phyloP scores from a whole-genome alignment of 1,284 basidiomycete species.

The Rhodotorula sp. region DNA sequence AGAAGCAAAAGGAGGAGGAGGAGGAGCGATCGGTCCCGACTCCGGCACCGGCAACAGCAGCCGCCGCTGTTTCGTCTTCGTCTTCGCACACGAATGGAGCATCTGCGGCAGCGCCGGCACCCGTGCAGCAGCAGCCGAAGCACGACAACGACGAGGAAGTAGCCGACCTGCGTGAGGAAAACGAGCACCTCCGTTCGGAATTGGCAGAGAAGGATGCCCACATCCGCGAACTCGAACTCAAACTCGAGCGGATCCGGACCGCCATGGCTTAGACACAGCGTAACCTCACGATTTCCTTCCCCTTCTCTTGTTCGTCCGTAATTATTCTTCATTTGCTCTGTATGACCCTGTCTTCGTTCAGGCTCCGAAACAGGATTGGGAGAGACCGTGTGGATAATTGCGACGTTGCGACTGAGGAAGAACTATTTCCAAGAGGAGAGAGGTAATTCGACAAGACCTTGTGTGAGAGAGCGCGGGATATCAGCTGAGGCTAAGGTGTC shows the following conservation, averaged over 20 bases:
- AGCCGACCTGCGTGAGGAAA: constrained; percentile 57
- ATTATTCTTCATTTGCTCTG: neutral
- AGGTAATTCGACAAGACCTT: no score
- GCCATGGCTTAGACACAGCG: constrained; percentile 8
- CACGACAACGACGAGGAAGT: constrained; percentile 1
- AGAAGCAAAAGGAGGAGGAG: constrained; percentile 19
- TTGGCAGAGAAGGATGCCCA: constrained; percentile 71
- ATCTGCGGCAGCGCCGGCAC: neutral
- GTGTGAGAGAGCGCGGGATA: no score
- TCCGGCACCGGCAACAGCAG: constrained; percentile 1
- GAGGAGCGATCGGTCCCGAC: constrained; percentile 14
- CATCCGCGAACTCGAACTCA: constrained; percentile 74
- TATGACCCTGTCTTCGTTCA: neutral
- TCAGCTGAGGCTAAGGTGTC: neutral
- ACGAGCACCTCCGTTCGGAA: constrained; percentile 61
- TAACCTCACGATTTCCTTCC: neutral
- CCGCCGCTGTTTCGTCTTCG: neutral
- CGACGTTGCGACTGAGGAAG: neutral
- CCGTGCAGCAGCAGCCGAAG: constrained; percentile 9
- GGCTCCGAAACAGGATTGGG: neutral
- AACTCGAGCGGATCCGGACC: constrained; percentile 59
- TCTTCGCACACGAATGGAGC: constrained; percentile 1
- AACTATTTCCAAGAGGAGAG: neutral
- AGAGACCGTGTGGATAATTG: neutral
- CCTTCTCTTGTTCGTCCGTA: neutral